Evolutionary conservation across 139 green algal genomes (phyloP), one percentile per base, ranked within the genome.

Genomic region (Chlamydomonas sphaeroides): DNA sequence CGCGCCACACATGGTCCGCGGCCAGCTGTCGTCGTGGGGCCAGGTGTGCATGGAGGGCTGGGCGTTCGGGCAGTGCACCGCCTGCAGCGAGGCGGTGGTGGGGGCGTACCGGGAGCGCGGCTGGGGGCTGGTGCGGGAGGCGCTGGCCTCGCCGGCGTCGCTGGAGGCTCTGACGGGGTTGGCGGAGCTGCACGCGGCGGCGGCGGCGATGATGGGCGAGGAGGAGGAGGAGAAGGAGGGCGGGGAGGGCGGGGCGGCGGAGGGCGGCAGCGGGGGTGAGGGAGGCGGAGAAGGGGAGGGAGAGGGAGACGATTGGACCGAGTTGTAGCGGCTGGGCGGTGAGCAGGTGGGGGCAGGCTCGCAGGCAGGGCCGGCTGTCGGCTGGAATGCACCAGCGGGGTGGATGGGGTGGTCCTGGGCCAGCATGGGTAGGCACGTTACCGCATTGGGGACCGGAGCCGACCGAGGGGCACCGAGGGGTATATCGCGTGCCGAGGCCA

Each of bases 41-140:
- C 62, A 78, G 68, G 49, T 87, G 67, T 88, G 86, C 33, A 91
- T 98, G 75, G 79, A 84, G 25, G 95, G 95, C 5, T 81, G 82
- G 45, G 94, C 95, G 25, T 99, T 98, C 85, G 69, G 75, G 26
- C 89, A 96, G 83, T 99, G 97, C 84, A 97, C 94, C 2, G 97
- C 95, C n/a, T 99, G 97, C 87, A 98, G 93, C 1, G 26, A 49
- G 0, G 78, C 79, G 20, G 93, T 99, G 32, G 81, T 98, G 79
- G 45, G 72, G 3, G 78, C 69, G 48, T 98, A 95, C 81, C 79
- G 76, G 26, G 41, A 51, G 32, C 26, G 80, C 5, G 90, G 93
- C 25, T 88, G 78, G 83, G 85, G 59, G 33, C 96, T 98, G 39
- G 30, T 98, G 26, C 42, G 87, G 35, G 48, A 91, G 66, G 93